Conservation (phyloP, 352 stramenopile species). For the Phytophthora macrochlamydospora region DNA sequence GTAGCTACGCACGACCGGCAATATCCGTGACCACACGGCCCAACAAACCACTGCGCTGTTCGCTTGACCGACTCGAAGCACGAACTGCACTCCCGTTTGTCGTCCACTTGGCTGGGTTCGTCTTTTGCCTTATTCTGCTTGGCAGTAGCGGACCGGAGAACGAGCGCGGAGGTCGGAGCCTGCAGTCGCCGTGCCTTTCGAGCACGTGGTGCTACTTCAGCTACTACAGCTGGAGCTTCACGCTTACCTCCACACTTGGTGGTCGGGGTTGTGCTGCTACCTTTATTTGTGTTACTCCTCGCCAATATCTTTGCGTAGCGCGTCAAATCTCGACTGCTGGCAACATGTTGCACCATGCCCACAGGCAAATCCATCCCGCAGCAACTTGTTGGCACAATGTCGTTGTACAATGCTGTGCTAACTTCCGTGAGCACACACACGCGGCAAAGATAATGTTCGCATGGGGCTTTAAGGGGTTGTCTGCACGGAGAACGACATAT, state of each 20-base stretch:
- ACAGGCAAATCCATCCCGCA: conserved; percentile 40
- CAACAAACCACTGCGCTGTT: conserved; percentile 12
- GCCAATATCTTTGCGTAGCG: conserved; percentile 41
- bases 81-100: conserved; percentile 24
- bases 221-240: conserved; percentile 10
- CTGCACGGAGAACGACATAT: conserved; percentile 5
- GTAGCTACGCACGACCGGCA: conserved; percentile 40
- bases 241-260: conserved; percentile 21
- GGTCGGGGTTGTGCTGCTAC: not conserved
- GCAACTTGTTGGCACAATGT: conserved; percentile 42
- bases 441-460: conserved; percentile 35
- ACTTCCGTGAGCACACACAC: conserved; percentile 40
- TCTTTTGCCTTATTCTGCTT: conserved; percentile 3
- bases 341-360: conserved; percentile 31
- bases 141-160: conserved; percentile 2
- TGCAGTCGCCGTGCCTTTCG: conserved; percentile 15
- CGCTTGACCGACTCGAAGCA: conserved; percentile 22
- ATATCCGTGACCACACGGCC: conserved; percentile 46
- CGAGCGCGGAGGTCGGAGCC: not conserved
- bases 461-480: conserved; percentile 13
- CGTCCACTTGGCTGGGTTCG: conserved; percentile 4
- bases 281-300: conserved; percentile 13
- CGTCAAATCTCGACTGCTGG: conserved; percentile 24
- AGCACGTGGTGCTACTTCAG: not conserved
- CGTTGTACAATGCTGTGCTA: conserved; percentile 20